Evolutionary conservation across 305 asterid species (phyloP).

Genomic region (Fraxinus xanthoxyloides): DNA sequence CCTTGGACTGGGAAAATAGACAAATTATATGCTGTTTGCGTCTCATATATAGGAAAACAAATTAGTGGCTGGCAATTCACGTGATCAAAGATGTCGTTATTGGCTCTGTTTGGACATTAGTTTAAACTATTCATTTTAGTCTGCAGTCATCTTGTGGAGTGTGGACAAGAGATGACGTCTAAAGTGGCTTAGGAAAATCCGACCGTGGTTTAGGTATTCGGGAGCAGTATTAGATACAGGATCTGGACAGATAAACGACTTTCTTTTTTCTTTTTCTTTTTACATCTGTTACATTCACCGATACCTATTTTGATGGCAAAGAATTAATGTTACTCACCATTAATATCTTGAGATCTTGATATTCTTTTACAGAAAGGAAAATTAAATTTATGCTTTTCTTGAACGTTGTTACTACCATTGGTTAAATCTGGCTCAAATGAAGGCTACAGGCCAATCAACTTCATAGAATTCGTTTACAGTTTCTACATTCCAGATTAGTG

Average conservation of each 20-base stretch:
- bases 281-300: background rate
- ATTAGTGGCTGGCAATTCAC: background rate
- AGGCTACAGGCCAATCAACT: constrained; percentile 4
- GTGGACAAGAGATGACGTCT: background rate
- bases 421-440: constrained; percentile 9
- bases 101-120: background rate
- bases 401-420: background rate
- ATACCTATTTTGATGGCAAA: background rate
- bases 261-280: background rate
- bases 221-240: background rate
- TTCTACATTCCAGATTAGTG: background rate
- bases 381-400: background rate
- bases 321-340: background rate
- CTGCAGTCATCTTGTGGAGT: background rate
- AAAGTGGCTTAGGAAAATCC: background rate
- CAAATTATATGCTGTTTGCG: background rate
- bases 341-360: background rate
- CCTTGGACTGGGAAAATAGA: background rate
- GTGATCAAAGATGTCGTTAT: background rate
- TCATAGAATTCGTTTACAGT: background rate
- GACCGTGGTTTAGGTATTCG: background rate
- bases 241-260: background rate
- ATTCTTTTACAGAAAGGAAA: background rate
- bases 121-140: background rate
- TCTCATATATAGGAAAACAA: background rate